Evolutionary conservation across 768 basidiomycete genomes (phyloP), one percentile per base, ranked within the genome.

Genomic region (Mycena pura): DNA sequence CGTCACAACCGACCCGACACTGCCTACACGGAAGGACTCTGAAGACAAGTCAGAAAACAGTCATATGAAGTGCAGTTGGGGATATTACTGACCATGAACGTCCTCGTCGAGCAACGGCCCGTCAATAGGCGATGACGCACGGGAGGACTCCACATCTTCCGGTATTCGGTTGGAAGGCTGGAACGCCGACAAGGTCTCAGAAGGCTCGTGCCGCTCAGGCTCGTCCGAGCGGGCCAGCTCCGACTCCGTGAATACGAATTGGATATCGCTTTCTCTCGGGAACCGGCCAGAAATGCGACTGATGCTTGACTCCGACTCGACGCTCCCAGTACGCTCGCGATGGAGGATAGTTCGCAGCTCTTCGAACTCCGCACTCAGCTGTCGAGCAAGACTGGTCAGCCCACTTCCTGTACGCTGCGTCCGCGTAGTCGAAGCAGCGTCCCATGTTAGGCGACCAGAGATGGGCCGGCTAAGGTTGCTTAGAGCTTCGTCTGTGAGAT

Each of bases 11-110:
- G 84, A 80, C 60, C 84, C 85, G 6, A 88, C 76, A 29, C 76
- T 69, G 22, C 85, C 83, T 27, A 87, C 69, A 38, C 85, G 82
- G 67, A 84, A 76, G 15, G 74, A 54, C 48, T 80, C 86, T 87
- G 65, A 7, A 55, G 59, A 41, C 32, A 36, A 34, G 28, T 48
- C 3, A 43, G 49, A 57, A 24, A 40, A 49, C 55, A 40, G 60
- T 32, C 24, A 49, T 39, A 6, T 28, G 10, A 55, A 22, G 28
- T 25, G 54, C 11, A 44, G 25, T 29, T 17, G 10, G 14, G 3
- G 50, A 43, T 17, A 40, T 40, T 14, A 67, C 75, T 69, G 29
- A 81, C 83, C 78, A 67, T 80, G 72, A 36, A 84, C 80, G 21
- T 80, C 77, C n/a, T 75, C 69, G 19, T 78, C 73, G n/a, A 71